These are phyloP conservation scores for Cytospora schulzeri DNA, from an alignment of 2,329 filamentous ascomycete genomes.

Conservation along the genomic window DNA sequence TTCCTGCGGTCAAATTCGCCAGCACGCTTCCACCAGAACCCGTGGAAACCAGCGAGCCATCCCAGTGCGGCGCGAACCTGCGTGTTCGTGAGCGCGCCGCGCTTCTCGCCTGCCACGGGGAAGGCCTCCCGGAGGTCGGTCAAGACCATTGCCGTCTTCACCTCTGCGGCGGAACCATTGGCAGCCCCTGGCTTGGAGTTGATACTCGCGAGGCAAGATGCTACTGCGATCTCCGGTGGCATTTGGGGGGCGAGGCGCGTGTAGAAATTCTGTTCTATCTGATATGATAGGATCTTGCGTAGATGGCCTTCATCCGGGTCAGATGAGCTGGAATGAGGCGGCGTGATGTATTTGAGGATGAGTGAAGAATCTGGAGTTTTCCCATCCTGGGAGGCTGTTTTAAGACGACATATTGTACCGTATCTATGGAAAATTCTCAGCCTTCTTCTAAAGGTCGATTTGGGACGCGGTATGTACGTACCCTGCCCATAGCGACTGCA, in stretches of 20 bases:
- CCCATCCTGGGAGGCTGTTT: background rate
- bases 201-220: slow-evolving; percentile 52
- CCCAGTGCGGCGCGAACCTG: slow-evolving; percentile 58
- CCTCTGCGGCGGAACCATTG: slow-evolving; percentile 32
- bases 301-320: slow-evolving; percentile 61
- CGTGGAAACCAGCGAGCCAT: slow-evolving; percentile 67
- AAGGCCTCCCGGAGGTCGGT: slow-evolving; percentile 56
- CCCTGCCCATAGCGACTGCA: slow-evolving; percentile 54
- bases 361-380: slow-evolving; percentile 39
- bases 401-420: background rate
- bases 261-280: slow-evolving; percentile 70
- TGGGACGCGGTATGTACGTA: slow-evolving; percentile 50
- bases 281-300: slow-evolving; percentile 67
- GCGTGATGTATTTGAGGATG: slow-evolving; percentile 63
- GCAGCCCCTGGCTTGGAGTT: slow-evolving; percentile 24
- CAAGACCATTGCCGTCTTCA: slow-evolving; percentile 57
- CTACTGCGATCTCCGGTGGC: slow-evolving; percentile 47
- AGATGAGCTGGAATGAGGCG: slow-evolving; percentile 41
- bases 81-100: slow-evolving; percentile 45
- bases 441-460: background rate
- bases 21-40: slow-evolving; percentile 49
- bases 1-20: slow-evolving; percentile 33
- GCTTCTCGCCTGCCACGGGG: slow-evolving; percentile 59
- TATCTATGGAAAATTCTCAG: background rate
- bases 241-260: slow-evolving; percentile 54